Evolutionary conservation across 345 rosid genomes (phyloP).

Genomic region (Passiflora organensis): DNA sequence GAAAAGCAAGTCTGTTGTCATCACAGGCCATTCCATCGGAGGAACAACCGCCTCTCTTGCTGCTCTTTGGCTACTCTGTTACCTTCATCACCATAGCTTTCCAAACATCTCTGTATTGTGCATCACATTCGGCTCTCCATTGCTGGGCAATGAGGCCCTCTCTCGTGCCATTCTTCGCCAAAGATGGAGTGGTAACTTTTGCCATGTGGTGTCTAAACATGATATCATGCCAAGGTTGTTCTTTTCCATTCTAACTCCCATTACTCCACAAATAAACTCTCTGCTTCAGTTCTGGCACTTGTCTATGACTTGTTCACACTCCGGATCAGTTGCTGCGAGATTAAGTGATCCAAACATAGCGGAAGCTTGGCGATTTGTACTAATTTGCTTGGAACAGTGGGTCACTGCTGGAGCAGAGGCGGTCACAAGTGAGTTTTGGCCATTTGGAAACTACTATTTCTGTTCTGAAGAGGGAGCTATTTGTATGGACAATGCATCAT

Average conservation of each 20-base stretch:
- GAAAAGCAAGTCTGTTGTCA: constrained; percentile 42
- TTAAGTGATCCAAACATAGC: constrained; percentile 15
- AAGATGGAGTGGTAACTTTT: constrained; percentile 66
- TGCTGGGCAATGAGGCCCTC: constrained; percentile 64
- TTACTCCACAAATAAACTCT: constrained; percentile 18
- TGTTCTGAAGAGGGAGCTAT: constrained; percentile 72
- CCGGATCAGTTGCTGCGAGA: constrained; percentile 5
- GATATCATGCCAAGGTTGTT: constrained; percentile 54
- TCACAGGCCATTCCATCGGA: constrained; percentile 81
- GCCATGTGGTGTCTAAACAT: constrained; percentile 52
- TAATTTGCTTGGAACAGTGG: constrained; percentile 6
- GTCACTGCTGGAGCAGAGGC: constrained; percentile 4
- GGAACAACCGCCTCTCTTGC: constrained; percentile 71
- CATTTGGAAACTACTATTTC: constrained; percentile 66
- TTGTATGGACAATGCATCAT: constrained; percentile 54
- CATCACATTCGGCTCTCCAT: constrained; percentile 78
- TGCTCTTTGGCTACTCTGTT: constrained; percentile 72
- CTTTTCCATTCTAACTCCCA: constrained; percentile 27
- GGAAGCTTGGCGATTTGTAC: constrained; percentile 22
- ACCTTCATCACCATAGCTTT: constrained; percentile 17
- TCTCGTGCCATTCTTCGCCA: constrained; percentile 47
- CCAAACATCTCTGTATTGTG: constrained; percentile 39
- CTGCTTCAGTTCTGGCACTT: constrained; percentile 30
- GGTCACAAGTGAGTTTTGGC: constrained; percentile 36
- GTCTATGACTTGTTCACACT: constrained; percentile 22